These are phyloP conservation scores for Teratosphaeria viscida DNA, from an alignment of 2,329 filamentous ascomycete species.

Conservation along the genomic window DNA sequence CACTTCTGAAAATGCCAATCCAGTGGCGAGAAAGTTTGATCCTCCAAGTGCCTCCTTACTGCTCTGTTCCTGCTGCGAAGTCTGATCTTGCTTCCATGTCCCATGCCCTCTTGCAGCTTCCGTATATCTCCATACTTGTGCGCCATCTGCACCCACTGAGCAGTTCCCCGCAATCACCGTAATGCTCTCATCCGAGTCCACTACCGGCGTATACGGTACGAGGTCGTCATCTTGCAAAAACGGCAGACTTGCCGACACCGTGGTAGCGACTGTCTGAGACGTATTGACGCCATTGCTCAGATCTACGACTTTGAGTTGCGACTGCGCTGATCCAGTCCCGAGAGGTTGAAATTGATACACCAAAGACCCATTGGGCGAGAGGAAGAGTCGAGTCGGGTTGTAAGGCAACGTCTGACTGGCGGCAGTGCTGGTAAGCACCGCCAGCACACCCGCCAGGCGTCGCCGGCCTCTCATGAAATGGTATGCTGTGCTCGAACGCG, in stretches of 20 bases:
- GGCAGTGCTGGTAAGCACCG: conserved; percentile 9
- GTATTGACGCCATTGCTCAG: conserved; percentile 46
- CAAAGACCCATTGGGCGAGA: conserved; percentile 40
- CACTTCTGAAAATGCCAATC: conserved; percentile 58
- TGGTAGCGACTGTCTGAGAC: conserved; percentile 38
- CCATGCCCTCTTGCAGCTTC: conserved; percentile 38
- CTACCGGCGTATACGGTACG: conserved; percentile 55
- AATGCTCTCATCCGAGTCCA: conserved; percentile 57
- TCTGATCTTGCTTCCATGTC: conserved; percentile 38
- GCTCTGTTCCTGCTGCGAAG: conserved; percentile 26
- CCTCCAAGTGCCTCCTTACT: conserved; percentile 28
- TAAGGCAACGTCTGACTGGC: conserved; percentile 50
- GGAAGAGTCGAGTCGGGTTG: conserved; percentile 63
- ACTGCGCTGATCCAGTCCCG: conserved; percentile 21
- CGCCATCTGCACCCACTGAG: conserved; percentile 37
- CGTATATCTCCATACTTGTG: conserved; percentile 51
- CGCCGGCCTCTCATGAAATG: neutral
- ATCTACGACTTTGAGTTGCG: conserved; percentile 43
- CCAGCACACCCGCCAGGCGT: conserved; percentile 13
- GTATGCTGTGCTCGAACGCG: neutral
- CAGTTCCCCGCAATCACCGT: conserved; percentile 69
- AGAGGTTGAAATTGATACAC: conserved; percentile 60
- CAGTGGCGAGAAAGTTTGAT: conserved; percentile 48
- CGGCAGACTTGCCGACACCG: conserved; percentile 48
- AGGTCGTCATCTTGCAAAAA: conserved; percentile 47